Evolutionary conservation across 805 yeast genomes (phyloP), one percentile per base, ranked within the genome.

Genomic region (Saccharomycopsis sp.): DNA sequence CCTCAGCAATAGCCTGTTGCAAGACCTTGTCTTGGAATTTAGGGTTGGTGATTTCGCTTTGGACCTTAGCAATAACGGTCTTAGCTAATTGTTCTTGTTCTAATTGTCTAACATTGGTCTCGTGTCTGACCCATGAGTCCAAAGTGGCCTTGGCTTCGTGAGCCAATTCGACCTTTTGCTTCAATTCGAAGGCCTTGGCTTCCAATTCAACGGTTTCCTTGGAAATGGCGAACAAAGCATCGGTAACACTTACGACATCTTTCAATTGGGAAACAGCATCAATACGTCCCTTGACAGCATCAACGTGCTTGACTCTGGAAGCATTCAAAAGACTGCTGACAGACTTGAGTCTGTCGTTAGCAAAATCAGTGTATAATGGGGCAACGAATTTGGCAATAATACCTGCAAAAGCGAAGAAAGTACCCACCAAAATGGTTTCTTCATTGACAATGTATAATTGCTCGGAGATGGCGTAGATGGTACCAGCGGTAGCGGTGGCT

Each of bases 41-140:
- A 63, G 96, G 84, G 78, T 87, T 86, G 68, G 79, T 76, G 67
- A 94, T 75, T 77, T 90, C 94, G 74, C 86, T 77, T 80, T 89
- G 84, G 69, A 93, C 94, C 80, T 89, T 91, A 57, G 91, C 78
- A 72, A 91, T 88, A 65, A 94, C 97, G 60, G 91, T 70, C 71
- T 87, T 78, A 66, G 96, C 84, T 69, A 94, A 85, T 76, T 89
- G 97, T 76, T 85, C 82, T 82, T 94, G 99, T 82, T 94, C 96
- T 72, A 84, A 78, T 80, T 90, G 96, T 80, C 97, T 93, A 67
- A 92, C 94, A 73, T 90, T 91, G 67, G 89, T 87, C 81, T 94
- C 99, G 77, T 88, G 89, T 84, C 98, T 89, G 69, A 92, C 97
- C 99, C 99, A 94, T 15, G 98, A 90, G 78, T 94, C 99, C 72